Evolutionary conservation across 129 eudicot species (phyloP), one percentile per base, ranked within the genome.

Genomic region (Flaveria robusta): DNA sequence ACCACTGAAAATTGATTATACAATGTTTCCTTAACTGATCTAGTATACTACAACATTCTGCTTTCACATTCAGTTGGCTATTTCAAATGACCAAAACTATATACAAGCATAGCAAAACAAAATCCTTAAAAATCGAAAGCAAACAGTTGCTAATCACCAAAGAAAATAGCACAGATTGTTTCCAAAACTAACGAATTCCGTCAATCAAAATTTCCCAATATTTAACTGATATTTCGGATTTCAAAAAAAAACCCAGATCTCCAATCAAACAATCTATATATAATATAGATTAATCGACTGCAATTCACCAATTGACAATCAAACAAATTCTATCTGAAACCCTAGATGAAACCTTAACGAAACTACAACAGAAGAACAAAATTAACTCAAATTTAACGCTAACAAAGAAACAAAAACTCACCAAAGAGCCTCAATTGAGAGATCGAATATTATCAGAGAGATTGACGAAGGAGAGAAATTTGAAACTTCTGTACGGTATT

Each of bases 261-360:
- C 1, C 65, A 15, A 71, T 45, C 10, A 70, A 8, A 45, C 20
- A 45, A 49, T 31, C 63, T 78, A 78, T 58, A 60, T 71, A 76
- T 37, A 67, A 67, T 66, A 76, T 39, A 66, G 22, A 10, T n/a
- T n/a, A 62, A 50, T 71, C 72, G 1, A 72, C 2, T n/a, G 72
- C 27, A 62, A 11, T 60, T 77, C 77, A 59, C 58, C 47, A 70
- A 81, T 41, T 47, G 7, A 37, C 31, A 64, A 81, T 62, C 78
- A 76, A 62, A 24, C 81, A 77, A 51, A 49, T 64, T 63, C 52
- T 24, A 81, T 60, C 73, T 74, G 74, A 60, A 78, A 68, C 63
- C 72, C 78, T 39, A 79, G 23, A 79, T n/a, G 70, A 77, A 74
- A 83, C 69, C 68, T 29, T 37, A 43, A 65, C 74, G 70, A 46